Conservation (phyloP, 2,329 filamentous ascomycete genomes). For the Neopestalotiopsis clavispora region DNA sequence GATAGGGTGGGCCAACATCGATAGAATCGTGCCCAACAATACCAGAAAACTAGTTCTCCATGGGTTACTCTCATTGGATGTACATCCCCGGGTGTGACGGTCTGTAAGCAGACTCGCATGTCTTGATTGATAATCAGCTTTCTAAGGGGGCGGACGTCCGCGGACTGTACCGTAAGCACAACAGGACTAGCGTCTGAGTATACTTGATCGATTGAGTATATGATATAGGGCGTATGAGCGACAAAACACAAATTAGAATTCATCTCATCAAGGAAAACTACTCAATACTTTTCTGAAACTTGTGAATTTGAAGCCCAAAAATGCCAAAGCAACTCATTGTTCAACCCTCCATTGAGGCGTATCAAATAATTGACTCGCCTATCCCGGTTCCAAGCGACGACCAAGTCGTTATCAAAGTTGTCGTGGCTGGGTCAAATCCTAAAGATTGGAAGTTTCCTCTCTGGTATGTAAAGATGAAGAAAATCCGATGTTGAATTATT, state of each 20-base stretch:
- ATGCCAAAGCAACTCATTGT: slow-evolving; percentile 41
- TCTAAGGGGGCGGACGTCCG: neutral
- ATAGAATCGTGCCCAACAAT: no score
- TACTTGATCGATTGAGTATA: neutral
- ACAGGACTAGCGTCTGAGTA: neutral
- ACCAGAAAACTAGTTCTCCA: no score
- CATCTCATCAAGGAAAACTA: neutral
- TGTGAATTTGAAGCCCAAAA: neutral
- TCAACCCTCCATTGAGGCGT: slow-evolving; percentile 36
- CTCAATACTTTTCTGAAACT: neutral
- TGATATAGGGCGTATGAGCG: neutral
- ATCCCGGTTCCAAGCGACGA: slow-evolving; percentile 42
- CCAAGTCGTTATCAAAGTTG: slow-evolving; percentile 47
- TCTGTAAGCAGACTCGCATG: slow-evolving; percentile 17
- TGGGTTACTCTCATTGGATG: no score
- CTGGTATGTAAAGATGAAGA: slow-evolving; percentile 19
- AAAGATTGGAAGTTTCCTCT: slow-evolving; percentile 48
- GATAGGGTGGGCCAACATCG: no score
- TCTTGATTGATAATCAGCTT: slow-evolving; percentile 1
- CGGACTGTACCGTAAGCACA: neutral
- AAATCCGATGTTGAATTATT: neutral
- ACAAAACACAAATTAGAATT: no score
- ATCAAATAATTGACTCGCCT: slow-evolving; percentile 45
- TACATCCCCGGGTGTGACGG: slow-evolving; percentile 8
- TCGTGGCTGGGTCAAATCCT: slow-evolving; percentile 50